Conservation (phyloP, 768 basidiomycete species). For the Boletus reticulatus region DNA sequence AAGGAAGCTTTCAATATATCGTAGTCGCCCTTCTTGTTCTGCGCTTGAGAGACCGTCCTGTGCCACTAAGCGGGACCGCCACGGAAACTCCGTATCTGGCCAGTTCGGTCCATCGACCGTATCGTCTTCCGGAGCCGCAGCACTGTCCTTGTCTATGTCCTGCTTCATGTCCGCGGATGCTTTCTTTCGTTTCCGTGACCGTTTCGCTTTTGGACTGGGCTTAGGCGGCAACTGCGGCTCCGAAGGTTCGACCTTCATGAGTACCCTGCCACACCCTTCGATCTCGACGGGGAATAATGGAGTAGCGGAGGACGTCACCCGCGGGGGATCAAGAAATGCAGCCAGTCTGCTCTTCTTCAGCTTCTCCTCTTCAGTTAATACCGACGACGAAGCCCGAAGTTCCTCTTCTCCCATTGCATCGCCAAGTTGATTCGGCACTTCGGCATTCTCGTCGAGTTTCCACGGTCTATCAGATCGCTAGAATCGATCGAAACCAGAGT, state of each 20-base stretch:
- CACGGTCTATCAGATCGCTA: conserved; percentile 27
- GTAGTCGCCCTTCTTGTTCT: conserved; percentile 58
- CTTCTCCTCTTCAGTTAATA: conserved; percentile 54
- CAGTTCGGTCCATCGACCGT: conserved; percentile 59
- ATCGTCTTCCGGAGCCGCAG: conserved; percentile 30
- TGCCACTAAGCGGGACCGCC: conserved; percentile 62
- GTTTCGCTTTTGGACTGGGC: conserved; percentile 39
- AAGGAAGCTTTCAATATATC: conserved; percentile 68
- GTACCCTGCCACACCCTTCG: conserved; percentile 66
- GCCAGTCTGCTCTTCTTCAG: conserved; percentile 66
- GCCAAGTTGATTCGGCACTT: conserved; percentile 9
- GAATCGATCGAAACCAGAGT: conserved; percentile 1
- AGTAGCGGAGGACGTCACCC: conserved; percentile 34
- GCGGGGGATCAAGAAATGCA: conserved; percentile 55
- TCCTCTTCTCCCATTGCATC: conserved; percentile 13
- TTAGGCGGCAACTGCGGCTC: conserved; percentile 29
- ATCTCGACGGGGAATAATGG: conserved; percentile 59
- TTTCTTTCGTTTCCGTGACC: conserved; percentile 50
- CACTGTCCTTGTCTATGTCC: conserved; percentile 10
- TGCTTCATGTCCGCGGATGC: conserved; percentile 27
- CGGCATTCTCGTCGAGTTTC: conserved; percentile 19
- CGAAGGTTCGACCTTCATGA: conserved; percentile 56
- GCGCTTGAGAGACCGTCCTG: conserved; percentile 49
- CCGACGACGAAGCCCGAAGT: conserved; percentile 1
- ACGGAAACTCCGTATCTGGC: conserved; percentile 79